These are phyloP conservation scores for Neurospora intermedia DNA, from an alignment of 495 filamentous ascomycete species.

Conservation along the genomic window DNA sequence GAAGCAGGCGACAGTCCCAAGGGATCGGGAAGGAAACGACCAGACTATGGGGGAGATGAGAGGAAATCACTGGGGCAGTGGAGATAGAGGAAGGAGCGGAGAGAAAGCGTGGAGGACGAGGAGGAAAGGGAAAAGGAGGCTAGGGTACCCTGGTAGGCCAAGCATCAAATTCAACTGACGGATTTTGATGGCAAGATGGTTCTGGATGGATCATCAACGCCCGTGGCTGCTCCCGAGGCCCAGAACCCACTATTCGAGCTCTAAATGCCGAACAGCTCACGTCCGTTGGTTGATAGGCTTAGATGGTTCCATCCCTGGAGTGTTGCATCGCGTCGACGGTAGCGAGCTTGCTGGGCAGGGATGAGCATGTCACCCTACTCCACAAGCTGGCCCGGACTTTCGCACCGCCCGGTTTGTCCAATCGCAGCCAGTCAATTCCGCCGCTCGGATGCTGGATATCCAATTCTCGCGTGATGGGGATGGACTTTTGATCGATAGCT, in stretches of 20 bases:
- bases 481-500: neutral
- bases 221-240: constrained; percentile 15
- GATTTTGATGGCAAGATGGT: neutral
- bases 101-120: constrained; percentile 2
- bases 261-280: neutral
- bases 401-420: neutral
- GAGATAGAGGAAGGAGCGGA: constrained; percentile 7
- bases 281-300: neutral
- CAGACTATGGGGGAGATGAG: neutral
- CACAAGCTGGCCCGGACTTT: neutral
- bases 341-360: neutral
- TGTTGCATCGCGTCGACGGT: neutral
- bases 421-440: neutral
- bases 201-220: neutral
- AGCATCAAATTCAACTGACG: constrained; percentile 3
- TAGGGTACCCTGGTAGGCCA: neutral
- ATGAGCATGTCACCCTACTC: neutral
- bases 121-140: constrained; percentile 7
- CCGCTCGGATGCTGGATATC: neutral
- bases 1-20: constrained; percentile 6
- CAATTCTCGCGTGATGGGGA: neutral
- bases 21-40: constrained; percentile 7
- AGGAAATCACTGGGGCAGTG: constrained; percentile 5
- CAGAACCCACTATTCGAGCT: neutral
- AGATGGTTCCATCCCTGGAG: neutral